phyloP scores from a whole-genome alignment of 2,329 filamentous ascomycete species.

The Verticillium dahliae region DNA sequence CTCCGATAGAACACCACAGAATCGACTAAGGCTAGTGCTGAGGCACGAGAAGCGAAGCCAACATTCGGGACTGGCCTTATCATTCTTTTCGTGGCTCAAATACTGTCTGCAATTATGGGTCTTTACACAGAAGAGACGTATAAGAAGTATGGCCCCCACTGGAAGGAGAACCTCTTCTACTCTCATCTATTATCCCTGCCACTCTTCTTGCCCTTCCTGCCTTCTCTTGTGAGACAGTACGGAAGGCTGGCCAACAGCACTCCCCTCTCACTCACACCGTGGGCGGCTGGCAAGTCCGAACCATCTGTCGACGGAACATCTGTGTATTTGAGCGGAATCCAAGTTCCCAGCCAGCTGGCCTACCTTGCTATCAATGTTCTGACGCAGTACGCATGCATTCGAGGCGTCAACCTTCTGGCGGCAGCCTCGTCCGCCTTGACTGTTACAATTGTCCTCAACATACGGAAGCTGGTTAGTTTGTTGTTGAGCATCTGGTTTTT shows the following conservation, averaged over 20 bases:
- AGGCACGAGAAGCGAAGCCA: constrained; percentile 10
- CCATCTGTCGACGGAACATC: constrained; percentile 29
- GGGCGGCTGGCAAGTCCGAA: constrained; percentile 15
- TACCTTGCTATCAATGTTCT: constrained; percentile 71
- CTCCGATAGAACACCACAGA: neutral
- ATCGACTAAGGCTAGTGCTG: neutral
- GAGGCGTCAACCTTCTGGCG: constrained; percentile 89
- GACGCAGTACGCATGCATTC: constrained; percentile 92
- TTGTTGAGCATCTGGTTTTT: constrained; percentile 91
- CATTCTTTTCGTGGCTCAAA: constrained; percentile 80
- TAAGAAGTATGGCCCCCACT: constrained; percentile 75
- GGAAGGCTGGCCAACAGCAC: constrained; percentile 55
- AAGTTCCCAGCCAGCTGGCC: constrained; percentile 62
- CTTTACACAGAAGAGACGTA: constrained; percentile 93
- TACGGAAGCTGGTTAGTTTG: constrained; percentile 87
- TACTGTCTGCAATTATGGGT: constrained; percentile 89
- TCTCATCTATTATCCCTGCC: constrained; percentile 71
- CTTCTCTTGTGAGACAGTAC: constrained; percentile 59
- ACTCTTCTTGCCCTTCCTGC: constrained; percentile 67
- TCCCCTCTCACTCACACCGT: constrained; percentile 42
- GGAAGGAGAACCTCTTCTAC: constrained; percentile 96
- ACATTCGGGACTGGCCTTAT: constrained; percentile 63
- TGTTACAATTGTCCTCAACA: constrained; percentile 93
- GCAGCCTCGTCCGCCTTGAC: constrained; percentile 86
- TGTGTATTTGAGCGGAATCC: constrained; percentile 27